These are phyloP conservation scores for Arthrobotrys iridis DNA, from an alignment of 2,329 filamentous ascomycete genomes.

Conservation along the genomic window DNA sequence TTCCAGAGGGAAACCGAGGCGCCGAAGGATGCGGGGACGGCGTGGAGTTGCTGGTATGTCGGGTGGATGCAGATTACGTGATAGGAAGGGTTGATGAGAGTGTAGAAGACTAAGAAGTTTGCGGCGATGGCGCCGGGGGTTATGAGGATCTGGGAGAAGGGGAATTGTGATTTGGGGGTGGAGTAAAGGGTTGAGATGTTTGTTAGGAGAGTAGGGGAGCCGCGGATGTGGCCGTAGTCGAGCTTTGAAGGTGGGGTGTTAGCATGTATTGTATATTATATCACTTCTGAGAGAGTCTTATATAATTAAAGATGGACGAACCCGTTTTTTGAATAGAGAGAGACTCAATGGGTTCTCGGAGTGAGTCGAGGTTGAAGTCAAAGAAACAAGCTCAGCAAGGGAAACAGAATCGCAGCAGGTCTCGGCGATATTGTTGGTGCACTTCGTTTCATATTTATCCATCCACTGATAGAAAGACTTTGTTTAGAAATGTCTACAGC, in stretches of 20 bases:
- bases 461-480: conserved; percentile 69
- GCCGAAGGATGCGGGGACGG: conserved; percentile 77
- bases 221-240: conserved; percentile 78
- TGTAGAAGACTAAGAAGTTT: conserved; percentile 83
- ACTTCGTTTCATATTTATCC: conserved; percentile 69
- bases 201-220: conserved; percentile 71
- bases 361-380: conserved; percentile 62
- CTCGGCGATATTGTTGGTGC: conserved; percentile 77
- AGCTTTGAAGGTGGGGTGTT: conserved; percentile 67
- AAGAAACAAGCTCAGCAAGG: conserved; percentile 71
- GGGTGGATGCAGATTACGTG: conserved; percentile 89
- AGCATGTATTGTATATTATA: neutral
- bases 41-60: conserved; percentile 85
- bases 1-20: conserved; percentile 82
- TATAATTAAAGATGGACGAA: conserved; percentile 8
- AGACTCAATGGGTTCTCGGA: conserved; percentile 46
- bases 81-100: conserved; percentile 76
- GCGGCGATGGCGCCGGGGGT: conserved; percentile 83
- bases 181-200: conserved; percentile 75
- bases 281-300: neutral
- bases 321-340: conserved; percentile 54
- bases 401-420: conserved; percentile 81
- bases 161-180: conserved; percentile 65
- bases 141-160: conserved; percentile 74
- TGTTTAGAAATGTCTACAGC: neutral